Percentiles rank a stretch among this genome's conserved stretches.
Conservation (phyloP, 768 basidiomycete genomes). For the Leccinellum rugosiceps region DNA sequence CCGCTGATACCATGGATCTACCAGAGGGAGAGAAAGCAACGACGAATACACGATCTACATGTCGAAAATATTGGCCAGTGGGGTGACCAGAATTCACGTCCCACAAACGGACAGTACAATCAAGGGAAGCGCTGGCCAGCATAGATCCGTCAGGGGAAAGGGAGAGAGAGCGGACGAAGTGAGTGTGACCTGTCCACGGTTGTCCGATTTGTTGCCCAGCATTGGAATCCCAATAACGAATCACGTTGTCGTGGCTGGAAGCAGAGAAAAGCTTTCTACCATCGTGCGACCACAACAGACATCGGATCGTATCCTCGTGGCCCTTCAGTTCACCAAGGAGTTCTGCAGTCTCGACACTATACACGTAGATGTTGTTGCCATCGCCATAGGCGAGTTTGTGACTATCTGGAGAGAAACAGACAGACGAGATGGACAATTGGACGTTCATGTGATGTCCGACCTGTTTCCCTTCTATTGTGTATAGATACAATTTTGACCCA, state of each 20-base stretch:
- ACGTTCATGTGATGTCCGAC: not conserved
- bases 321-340: not conserved
- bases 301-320: not conserved
- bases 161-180: not conserved
- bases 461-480: not conserved
- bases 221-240: slow-evolving; percentile 5
- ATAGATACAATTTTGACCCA: not conserved
- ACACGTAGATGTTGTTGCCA: not conserved
- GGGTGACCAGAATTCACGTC: not conserved
- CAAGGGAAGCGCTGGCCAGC: slow-evolving; percentile 6
- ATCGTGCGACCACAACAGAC: slow-evolving; percentile 13
- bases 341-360: not conserved
- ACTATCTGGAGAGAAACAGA: slow-evolving; percentile 3
- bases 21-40: not conserved
- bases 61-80: not conserved
- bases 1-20: not conserved
- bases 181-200: slow-evolving; percentile 15
- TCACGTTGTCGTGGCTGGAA: not conserved
- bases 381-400: not conserved
- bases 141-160: slow-evolving; percentile 5
- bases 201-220: slow-evolving; percentile 2
- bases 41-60: not conserved
- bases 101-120: slow-evolving; percentile 11
- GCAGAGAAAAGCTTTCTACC: slow-evolving; percentile 9
- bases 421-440: no score